Evolutionary conservation across 768 basidiomycete species (phyloP).

Genomic region (Boletales sp.): DNA sequence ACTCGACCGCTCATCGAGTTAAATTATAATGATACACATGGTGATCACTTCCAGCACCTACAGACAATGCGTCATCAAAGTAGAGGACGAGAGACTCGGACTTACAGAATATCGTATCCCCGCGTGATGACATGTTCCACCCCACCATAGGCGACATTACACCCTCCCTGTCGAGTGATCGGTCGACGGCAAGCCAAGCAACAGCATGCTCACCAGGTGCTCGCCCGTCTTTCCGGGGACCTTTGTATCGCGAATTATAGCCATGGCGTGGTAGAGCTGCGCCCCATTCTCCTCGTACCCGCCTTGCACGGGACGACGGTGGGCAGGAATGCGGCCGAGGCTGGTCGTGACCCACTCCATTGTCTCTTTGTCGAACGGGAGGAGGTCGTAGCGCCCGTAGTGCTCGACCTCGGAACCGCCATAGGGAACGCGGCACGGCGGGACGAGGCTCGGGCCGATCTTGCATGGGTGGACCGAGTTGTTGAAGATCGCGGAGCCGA

Average conservation of each 20-base stretch:
- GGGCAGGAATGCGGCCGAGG: constrained; percentile 55
- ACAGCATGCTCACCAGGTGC: constrained; percentile 52
- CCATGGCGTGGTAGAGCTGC: constrained; percentile 68
- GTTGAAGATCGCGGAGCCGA: constrained; percentile 70
- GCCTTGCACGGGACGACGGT: constrained; percentile 61
- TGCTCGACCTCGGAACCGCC: constrained; percentile 61
- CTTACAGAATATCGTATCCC: constrained; percentile 45
- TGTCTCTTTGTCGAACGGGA: constrained; percentile 59
- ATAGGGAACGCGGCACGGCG: constrained; percentile 54
- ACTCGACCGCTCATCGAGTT: too few species aligned
- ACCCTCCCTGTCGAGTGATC: constrained; percentile 33
- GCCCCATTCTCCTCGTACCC: constrained; percentile 69
- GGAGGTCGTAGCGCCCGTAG: constrained; percentile 65
- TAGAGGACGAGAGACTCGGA: neutral
- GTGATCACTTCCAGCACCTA: constrained; percentile 37
- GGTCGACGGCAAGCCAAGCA: neutral
- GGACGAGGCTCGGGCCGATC: constrained; percentile 58
- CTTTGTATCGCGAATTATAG: constrained; percentile 42
- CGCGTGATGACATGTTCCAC: constrained; percentile 36
- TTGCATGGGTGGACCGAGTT: constrained; percentile 82
- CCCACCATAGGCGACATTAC: constrained; percentile 38
- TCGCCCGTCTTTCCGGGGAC: constrained; percentile 75
- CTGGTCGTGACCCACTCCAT: constrained; percentile 76
- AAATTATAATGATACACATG: neutral
- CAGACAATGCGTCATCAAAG: neutral